Evolutionary conservation across 768 basidiomycete species (phyloP).

Genomic region (Hortiboletus flavorubellus): DNA sequence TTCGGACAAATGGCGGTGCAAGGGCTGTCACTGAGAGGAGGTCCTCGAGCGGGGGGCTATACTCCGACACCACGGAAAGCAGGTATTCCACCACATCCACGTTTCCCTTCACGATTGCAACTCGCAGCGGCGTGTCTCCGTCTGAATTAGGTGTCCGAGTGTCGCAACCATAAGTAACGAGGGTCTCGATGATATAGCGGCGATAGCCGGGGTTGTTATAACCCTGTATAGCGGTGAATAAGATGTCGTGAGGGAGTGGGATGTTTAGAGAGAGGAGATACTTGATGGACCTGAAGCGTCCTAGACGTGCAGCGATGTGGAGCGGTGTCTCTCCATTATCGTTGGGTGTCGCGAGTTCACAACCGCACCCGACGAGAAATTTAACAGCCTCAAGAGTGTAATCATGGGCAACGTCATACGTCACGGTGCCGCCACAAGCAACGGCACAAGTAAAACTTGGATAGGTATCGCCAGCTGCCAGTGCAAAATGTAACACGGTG

Average conservation of each 20-base stretch:
- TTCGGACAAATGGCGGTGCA: not conserved
- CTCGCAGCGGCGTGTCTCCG: not conserved
- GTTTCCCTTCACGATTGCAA: not conserved
- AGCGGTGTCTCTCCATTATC: not conserved
- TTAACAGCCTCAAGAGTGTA: not conserved
- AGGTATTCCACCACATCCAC: slow-evolving; percentile 1
- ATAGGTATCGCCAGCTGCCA: not conserved
- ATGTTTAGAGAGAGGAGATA: not conserved
- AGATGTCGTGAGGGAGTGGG: not conserved
- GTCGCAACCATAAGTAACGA: not conserved
- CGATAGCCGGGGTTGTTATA: not conserved
- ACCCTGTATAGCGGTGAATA: not conserved
- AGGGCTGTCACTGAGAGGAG: not conserved
- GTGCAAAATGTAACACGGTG: not conserved
- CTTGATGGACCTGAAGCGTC: not conserved
- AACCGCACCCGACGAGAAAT: not conserved
- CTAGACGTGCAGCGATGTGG: not conserved
- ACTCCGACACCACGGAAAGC: not conserved
- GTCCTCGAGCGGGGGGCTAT: not conserved
- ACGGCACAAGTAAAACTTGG: too few relatives aligned
- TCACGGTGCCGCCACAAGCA: too few relatives aligned
- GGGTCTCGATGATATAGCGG: not conserved
- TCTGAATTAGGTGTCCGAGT: not conserved
- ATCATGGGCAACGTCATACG: too few relatives aligned
- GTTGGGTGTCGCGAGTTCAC: not conserved